phyloP scores from a whole-genome alignment of 1,284 basidiomycete species.

The Pseudomicrostroma phylloplanum region DNA sequence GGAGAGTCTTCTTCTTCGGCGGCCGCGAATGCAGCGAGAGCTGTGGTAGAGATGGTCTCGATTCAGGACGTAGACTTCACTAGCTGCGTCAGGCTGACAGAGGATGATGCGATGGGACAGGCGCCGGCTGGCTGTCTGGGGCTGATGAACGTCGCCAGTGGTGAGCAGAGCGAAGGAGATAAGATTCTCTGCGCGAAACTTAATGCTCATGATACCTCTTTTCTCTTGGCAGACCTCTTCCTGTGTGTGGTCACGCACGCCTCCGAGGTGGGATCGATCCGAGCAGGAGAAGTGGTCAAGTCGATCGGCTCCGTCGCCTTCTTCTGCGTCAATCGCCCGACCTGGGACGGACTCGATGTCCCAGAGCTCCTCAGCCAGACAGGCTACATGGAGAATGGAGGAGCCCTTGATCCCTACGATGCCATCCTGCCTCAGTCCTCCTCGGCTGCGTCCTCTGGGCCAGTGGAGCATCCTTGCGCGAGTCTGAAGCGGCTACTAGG shows the following conservation, averaged over 20 bases:
- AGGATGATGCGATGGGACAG: slow-evolving; percentile 9
- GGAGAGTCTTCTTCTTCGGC: neutral
- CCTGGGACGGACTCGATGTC: slow-evolving; percentile 25
- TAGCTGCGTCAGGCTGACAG: neutral
- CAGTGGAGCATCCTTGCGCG: slow-evolving; percentile 77
- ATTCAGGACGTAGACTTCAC: slow-evolving; percentile 5
- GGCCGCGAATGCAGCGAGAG: slow-evolving; percentile 15
- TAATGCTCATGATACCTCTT: neutral
- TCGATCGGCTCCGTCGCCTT: slow-evolving; percentile 39
- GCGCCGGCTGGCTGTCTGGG: slow-evolving; percentile 31
- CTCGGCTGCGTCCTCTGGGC: neutral
- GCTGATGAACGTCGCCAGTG: slow-evolving; percentile 39
- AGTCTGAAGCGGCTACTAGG: slow-evolving; percentile 86
- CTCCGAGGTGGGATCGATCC: slow-evolving; percentile 29
- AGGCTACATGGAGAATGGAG: slow-evolving; percentile 12
- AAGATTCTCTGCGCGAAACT: neutral
- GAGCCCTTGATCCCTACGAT: slow-evolving; percentile 23
- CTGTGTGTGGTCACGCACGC: slow-evolving; percentile 34
- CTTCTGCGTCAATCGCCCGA: slow-evolving; percentile 37
- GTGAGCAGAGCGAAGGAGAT: slow-evolving; percentile 6
- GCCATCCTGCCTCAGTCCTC: slow-evolving; percentile 11
- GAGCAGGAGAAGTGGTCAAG: slow-evolving; percentile 26
- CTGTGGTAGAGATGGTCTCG: slow-evolving; percentile 28
- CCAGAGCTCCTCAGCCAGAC: slow-evolving; percentile 18
- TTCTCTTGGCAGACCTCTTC: slow-evolving; percentile 29